Evolutionary conservation across 495 filamentous ascomycete species (phyloP).

Genomic region (Daldinia vernicosa): DNA sequence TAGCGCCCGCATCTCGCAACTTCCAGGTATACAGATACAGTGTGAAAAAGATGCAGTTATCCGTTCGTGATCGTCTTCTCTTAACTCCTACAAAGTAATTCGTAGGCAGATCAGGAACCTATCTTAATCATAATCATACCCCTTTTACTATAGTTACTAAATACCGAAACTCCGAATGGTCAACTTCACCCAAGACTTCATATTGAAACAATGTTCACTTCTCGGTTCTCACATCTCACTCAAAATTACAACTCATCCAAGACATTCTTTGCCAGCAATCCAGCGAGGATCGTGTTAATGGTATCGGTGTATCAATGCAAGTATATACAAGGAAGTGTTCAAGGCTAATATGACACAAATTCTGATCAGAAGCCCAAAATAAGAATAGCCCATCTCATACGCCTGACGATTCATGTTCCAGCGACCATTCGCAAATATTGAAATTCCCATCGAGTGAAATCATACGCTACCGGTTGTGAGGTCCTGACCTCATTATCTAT

Average conservation of each 20-base stretch:
- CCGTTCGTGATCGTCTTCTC: neutral
- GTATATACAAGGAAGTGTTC: conserved; percentile 19
- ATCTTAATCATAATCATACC: neutral
- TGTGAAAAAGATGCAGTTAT: neutral
- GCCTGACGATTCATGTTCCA: neutral
- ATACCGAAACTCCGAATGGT: neutral
- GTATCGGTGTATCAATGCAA: conserved; percentile 17
- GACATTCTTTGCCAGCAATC: neutral
- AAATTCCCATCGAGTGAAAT: neutral
- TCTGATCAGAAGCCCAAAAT: conserved; percentile 2
- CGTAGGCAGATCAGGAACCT: neutral
- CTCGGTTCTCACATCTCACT: neutral
- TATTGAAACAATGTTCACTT: neutral
- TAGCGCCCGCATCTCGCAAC: conserved; percentile 11
- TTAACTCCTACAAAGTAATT: neutral
- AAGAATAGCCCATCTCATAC: neutral
- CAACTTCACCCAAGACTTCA: neutral
- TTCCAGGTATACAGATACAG: conserved; percentile 9
- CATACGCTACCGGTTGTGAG: neutral
- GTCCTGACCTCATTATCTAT: neutral
- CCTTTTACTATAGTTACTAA: neutral
- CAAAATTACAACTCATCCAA: neutral
- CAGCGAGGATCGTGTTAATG: neutral
- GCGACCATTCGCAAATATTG: neutral
- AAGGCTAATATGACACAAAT: conserved; percentile 2